phyloP scores from a whole-genome alignment of 225 moss, liverwort and hornwort genomes.

The Pseudisothecium myosuroides region DNA sequence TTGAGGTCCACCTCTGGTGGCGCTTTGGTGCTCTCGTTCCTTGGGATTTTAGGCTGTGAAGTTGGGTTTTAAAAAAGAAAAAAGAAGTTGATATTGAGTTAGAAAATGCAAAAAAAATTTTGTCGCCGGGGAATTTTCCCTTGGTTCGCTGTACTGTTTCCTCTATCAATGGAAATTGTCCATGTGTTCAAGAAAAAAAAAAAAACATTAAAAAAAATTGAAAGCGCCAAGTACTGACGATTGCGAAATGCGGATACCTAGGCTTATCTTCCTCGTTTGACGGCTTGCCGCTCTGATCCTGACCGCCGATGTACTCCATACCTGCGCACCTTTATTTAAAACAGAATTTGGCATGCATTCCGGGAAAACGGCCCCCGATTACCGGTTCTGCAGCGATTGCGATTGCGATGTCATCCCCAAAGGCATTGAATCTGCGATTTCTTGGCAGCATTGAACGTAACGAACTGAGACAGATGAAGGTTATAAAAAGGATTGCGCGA shows the following conservation, averaged over 20 bases:
- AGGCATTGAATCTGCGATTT: too few species aligned
- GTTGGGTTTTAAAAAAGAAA: too few species aligned
- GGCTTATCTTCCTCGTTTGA: not conserved
- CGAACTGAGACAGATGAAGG: not conserved
- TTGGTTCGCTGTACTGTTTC: too few species aligned
- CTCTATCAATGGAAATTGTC: too few species aligned
- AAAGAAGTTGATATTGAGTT: too few species aligned
- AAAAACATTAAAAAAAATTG: not conserved
- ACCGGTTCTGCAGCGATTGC: not conserved
- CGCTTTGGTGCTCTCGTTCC: too few species aligned
- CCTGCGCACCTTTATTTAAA: not conserved
- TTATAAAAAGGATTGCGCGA: not conserved
- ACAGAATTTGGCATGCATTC: not conserved
- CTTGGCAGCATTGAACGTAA: not conserved
- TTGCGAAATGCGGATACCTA: not conserved
- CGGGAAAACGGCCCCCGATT: not conserved
- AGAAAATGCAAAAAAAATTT: too few species aligned
- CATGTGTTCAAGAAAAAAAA: too few species aligned
- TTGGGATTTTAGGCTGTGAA: too few species aligned
- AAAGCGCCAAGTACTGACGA: not conserved
- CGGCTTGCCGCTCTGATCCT: not conserved
- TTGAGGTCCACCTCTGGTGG: too few species aligned
- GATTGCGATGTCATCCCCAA: not conserved
- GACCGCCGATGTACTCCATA: not conserved
- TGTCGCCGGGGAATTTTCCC: too few species aligned